Percentiles rank a stretch among this genome's conserved stretches.
Conservation (phyloP, 2,329 filamentous ascomycete species). For the Pseudogymnoascus sp. region DNA sequence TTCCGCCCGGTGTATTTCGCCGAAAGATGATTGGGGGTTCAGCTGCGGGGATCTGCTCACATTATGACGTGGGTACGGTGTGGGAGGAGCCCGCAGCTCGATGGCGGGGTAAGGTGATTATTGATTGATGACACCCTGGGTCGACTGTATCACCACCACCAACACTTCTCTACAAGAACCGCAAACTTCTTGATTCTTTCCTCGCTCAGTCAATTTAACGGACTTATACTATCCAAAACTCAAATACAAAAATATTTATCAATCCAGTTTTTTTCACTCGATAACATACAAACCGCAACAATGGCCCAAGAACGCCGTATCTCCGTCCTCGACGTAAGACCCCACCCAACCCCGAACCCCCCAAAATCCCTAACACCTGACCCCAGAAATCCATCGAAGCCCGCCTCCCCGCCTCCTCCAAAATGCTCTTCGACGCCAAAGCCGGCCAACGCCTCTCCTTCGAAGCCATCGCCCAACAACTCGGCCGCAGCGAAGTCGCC, state of each 20-base stretch:
- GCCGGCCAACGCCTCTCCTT: constrained; percentile 67
- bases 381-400: constrained; percentile 54
- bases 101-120: constrained; percentile 8
- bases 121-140: not conserved
- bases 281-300: not conserved
- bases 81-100: not conserved
- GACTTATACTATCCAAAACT: not conserved
- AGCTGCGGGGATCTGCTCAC: constrained; percentile 1
- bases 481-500: constrained; percentile 80
- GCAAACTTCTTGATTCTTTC: not conserved
- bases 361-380: not conserved
- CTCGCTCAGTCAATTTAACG: not conserved
- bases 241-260: not conserved
- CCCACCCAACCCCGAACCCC: not conserved
- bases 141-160: not conserved
- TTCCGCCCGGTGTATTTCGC: not conserved
- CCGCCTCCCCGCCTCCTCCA: constrained; percentile 61
- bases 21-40: not conserved
- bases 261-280: not conserved
- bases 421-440: constrained; percentile 74
- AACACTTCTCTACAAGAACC: not conserved
- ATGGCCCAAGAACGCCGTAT: not conserved
- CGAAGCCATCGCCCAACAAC: constrained; percentile 62
- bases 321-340: constrained; percentile 5
- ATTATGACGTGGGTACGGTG: not conserved